A percentile compares a stretch with the other conserved stretches of the same genome.
These are phyloP conservation scores for Solanum hybrid DNA, from an alignment of 305 asterid species.

Conservation along the genomic window DNA sequence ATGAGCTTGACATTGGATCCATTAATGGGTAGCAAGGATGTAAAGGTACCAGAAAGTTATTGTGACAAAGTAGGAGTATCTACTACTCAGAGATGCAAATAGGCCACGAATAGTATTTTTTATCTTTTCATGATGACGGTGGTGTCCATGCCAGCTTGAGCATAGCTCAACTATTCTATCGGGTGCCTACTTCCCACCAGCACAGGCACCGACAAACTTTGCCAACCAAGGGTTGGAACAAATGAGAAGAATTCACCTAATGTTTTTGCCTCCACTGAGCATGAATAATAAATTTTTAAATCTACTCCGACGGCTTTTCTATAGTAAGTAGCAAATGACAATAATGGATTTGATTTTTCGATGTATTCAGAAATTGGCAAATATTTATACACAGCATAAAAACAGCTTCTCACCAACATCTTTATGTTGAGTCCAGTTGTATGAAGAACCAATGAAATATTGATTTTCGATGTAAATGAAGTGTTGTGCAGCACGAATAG, in stretches of 20 bases:
- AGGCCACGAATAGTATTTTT: neutral
- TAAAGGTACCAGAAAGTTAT: neutral
- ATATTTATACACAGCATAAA: neutral
- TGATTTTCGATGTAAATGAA: slow-evolving; percentile 94
- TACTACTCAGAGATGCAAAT: neutral
- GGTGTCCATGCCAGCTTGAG: neutral
- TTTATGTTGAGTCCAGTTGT: slow-evolving; percentile 72
- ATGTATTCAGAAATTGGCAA: neutral
- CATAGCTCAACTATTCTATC: neutral
- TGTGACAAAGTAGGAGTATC: neutral
- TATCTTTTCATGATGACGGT: neutral
- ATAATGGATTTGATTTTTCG: neutral
- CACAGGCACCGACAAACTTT: neutral
- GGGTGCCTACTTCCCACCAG: neutral
- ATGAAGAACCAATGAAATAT: slow-evolving; percentile 95
- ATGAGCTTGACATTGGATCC: neutral
- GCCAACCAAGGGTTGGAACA: neutral
- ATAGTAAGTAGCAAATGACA: neutral
- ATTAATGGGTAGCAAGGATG: neutral
- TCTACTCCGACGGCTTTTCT: neutral
- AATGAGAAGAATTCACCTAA: neutral
- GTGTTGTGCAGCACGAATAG: slow-evolving; percentile 95
- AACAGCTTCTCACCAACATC: slow-evolving; percentile 54
- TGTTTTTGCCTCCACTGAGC: neutral
- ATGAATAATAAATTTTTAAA: neutral